Evolutionary conservation across 2,329 filamentous ascomycete genomes (phyloP).

Genomic region (Bipolaris sorokiniana): DNA sequence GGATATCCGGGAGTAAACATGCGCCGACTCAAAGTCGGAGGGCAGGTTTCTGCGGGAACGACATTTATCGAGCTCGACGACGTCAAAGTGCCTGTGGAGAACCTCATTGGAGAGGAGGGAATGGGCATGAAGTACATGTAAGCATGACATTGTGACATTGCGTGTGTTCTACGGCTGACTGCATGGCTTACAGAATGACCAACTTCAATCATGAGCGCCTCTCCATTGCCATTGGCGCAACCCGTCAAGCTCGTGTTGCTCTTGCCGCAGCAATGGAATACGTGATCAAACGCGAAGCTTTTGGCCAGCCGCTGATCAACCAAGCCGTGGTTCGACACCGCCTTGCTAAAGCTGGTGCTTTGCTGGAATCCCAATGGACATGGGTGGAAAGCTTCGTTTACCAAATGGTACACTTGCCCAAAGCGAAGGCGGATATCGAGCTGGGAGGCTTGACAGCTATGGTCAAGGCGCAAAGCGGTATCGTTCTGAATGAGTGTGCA

Average conservation of each 20-base stretch:
- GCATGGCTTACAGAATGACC: constrained; percentile 58
- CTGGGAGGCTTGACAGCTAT: constrained; percentile 75
- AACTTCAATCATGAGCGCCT: constrained; percentile 83
- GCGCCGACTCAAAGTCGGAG: constrained; percentile 70
- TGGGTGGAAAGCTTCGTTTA: constrained; percentile 76
- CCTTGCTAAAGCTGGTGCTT: constrained; percentile 71
- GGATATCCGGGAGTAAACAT: constrained; percentile 69
- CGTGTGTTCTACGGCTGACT: background rate
- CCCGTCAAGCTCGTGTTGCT: constrained; percentile 67
- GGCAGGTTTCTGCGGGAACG: constrained; percentile 70
- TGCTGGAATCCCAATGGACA: constrained; percentile 72
- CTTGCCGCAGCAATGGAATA: constrained; percentile 67
- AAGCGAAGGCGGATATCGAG: constrained; percentile 65
- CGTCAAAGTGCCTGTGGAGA: constrained; percentile 72
- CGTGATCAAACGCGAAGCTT: constrained; percentile 69
- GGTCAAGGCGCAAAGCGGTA: constrained; percentile 74
- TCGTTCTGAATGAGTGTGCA: constrained; percentile 74
- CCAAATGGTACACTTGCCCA: constrained; percentile 67
- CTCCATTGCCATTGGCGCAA: constrained; percentile 68
- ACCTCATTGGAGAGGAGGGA: constrained; percentile 73
- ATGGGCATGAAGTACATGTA: constrained; percentile 72
- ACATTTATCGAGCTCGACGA: constrained; percentile 80
- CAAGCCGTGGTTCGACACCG: constrained; percentile 76
- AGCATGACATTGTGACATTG: background rate
- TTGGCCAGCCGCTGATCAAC: constrained; percentile 72